These are phyloP conservation scores for Podosphaera xanthii DNA, from an alignment of 2,329 filamentous ascomycete species.

Conservation along the genomic window DNA sequence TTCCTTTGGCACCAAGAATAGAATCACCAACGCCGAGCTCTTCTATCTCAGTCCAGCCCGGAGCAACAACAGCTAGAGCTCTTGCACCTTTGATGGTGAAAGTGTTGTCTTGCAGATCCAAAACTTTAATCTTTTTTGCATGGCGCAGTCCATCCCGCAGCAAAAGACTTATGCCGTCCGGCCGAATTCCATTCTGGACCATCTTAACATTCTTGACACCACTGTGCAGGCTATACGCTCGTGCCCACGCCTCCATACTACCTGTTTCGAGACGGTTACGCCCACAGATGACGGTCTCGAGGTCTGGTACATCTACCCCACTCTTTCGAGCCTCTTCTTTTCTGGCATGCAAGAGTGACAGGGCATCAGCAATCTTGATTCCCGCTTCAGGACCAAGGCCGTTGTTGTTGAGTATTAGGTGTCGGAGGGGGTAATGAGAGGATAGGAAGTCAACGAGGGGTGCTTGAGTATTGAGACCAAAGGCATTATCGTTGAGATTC, in stretches of 20 bases:
- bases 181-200: constrained; percentile 93
- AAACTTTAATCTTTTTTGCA: constrained; percentile 42
- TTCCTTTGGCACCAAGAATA: constrained; percentile 56
- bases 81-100: constrained; percentile 65
- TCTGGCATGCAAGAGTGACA: constrained; percentile 59
- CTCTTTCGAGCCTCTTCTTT: constrained; percentile 57
- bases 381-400: constrained; percentile 83
- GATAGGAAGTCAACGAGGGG: constrained; percentile 83
- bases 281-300: constrained; percentile 94
- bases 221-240: constrained; percentile 60
- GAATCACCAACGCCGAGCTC: constrained; percentile 85
- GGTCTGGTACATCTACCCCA: constrained; percentile 50
- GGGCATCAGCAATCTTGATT: constrained; percentile 67
- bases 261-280: constrained; percentile 90
- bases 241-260: constrained; percentile 88
- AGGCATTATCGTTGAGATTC: constrained; percentile 94
- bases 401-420: constrained; percentile 96
- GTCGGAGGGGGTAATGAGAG: constrained; percentile 69
- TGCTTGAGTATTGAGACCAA: constrained; percentile 83
- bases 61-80: constrained; percentile 53
- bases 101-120: constrained; percentile 95
- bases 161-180: constrained; percentile 71
- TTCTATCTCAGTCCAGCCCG: constrained; percentile 49
- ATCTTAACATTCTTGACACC: constrained; percentile 77
- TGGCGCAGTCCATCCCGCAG: constrained; percentile 57